phyloP scores from a whole-genome alignment of 2,329 filamentous ascomycete species.

The Blastomyces silverae region DNA sequence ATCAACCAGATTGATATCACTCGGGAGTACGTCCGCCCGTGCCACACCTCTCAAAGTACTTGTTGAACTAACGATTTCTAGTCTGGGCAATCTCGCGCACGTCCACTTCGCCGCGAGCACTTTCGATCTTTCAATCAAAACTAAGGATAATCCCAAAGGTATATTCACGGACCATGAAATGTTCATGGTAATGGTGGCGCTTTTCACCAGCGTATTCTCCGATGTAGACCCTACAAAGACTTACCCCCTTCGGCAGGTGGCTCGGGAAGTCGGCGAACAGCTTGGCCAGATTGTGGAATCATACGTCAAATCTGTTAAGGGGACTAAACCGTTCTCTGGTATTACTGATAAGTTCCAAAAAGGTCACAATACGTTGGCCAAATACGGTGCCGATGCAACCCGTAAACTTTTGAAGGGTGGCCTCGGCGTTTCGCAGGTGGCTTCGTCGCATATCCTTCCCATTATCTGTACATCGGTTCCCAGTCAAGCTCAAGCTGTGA shows the following conservation, averaged over 20 bases:
- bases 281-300: constrained; percentile 38
- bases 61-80: constrained; percentile 5
- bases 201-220: constrained; percentile 45
- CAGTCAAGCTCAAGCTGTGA: constrained; percentile 46
- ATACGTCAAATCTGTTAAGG: constrained; percentile 39
- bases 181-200: constrained; percentile 43
- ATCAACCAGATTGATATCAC: constrained; percentile 27
- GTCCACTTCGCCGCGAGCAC: constrained; percentile 26
- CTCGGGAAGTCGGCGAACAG: constrained; percentile 37
- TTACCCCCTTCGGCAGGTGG: constrained; percentile 43
- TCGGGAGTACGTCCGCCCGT: constrained; percentile 29
- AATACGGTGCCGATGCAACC: constrained; percentile 60
- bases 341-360: constrained; percentile 44
- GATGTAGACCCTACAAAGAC: constrained; percentile 45
- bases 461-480: constrained; percentile 61
- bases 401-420: constrained; percentile 59
- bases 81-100: constrained; percentile 26
- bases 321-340: constrained; percentile 50
- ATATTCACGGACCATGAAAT: constrained; percentile 50
- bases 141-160: constrained; percentile 26
- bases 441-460: constrained; percentile 64
- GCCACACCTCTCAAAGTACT: neutral
- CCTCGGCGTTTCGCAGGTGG: constrained; percentile 57
- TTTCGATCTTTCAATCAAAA: constrained; percentile 26
- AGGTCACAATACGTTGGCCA: constrained; percentile 52